These are phyloP conservation scores for Herpotrichia juniperi DNA, from an alignment of 2,329 filamentous ascomycete genomes.

Conservation along the genomic window DNA sequence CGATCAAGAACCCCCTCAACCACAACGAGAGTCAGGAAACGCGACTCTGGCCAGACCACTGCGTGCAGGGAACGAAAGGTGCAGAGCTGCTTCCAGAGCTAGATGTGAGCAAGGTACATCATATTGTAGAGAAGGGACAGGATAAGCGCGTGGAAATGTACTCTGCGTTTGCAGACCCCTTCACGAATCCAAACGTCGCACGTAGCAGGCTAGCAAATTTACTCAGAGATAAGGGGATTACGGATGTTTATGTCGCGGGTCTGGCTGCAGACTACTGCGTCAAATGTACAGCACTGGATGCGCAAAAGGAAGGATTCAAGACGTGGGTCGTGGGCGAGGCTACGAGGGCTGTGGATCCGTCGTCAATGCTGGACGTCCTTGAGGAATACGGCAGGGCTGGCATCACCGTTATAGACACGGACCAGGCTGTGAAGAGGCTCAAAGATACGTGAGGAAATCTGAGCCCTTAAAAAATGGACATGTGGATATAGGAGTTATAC, in stretches of 20 bases:
- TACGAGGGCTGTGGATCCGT: slow-evolving; percentile 72
- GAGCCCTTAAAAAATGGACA: background rate
- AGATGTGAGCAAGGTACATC: slow-evolving; percentile 63
- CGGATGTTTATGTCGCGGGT: slow-evolving; percentile 84
- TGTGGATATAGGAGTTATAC: slow-evolving; percentile 2
- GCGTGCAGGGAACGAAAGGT: slow-evolving; percentile 76
- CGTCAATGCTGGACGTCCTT: slow-evolving; percentile 62
- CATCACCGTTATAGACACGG: slow-evolving; percentile 66
- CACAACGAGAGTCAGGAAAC: slow-evolving; percentile 67
- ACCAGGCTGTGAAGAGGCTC: slow-evolving; percentile 62
- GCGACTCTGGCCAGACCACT: slow-evolving; percentile 89
- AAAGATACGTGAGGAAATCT: slow-evolving; percentile 15
- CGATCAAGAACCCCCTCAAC: slow-evolving; percentile 71
- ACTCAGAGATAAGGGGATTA: slow-evolving; percentile 65
- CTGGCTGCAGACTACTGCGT: slow-evolving; percentile 92
- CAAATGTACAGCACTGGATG: slow-evolving; percentile 78
- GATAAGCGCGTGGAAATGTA: slow-evolving; percentile 86
- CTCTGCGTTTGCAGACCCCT: slow-evolving; percentile 85
- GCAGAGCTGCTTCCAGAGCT: slow-evolving; percentile 77
- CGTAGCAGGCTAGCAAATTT: slow-evolving; percentile 66
- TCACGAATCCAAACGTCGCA: slow-evolving; percentile 64
- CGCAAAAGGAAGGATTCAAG: slow-evolving; percentile 74
- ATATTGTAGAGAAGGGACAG: slow-evolving; percentile 78
- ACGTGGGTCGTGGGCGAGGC: slow-evolving; percentile 81
- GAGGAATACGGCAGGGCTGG: slow-evolving; percentile 63